Evolutionary conservation across 495 filamentous ascomycete species (phyloP).

Genomic region (Penicillium nucicola): DNA sequence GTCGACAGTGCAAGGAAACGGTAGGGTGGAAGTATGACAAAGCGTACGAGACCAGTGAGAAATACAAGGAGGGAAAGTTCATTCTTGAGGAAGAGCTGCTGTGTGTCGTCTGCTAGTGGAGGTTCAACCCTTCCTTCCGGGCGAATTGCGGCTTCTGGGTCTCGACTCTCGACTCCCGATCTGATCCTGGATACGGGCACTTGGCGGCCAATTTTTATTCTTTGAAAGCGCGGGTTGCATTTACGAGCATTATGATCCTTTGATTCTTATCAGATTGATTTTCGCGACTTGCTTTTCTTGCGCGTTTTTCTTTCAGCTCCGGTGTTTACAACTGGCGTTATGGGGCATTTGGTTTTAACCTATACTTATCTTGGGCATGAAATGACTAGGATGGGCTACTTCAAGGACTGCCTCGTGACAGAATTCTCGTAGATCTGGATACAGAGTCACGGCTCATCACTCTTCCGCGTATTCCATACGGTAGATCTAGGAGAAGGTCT

Average conservation of each 20-base stretch:
- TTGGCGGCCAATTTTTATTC: background rate
- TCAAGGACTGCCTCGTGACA: background rate
- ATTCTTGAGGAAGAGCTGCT: constrained; percentile 94
- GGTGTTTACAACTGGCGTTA: constrained; percentile 28
- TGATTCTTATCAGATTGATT: constrained; percentile 11
- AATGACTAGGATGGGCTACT: constrained; percentile 42
- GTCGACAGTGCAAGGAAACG: constrained; percentile 82
- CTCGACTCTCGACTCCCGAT: background rate
- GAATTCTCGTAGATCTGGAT: background rate
- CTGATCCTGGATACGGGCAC: background rate
- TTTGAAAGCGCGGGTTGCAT: constrained; percentile 1
- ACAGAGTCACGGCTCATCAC: background rate
- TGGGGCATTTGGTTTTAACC: constrained; percentile 54
- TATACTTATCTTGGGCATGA: constrained; percentile 39
- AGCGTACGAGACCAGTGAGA: constrained; percentile 85
- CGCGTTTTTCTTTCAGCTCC: constrained; percentile 3
- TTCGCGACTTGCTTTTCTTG: background rate
- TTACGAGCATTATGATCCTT: background rate
- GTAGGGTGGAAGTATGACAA: constrained; percentile 99
- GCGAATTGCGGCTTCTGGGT: background rate
- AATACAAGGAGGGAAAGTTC: constrained; percentile 98
- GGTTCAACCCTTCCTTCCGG: background rate
- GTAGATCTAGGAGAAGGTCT: background rate
- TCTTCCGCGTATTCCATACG: background rate
- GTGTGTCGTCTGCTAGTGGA: constrained; percentile 62